Evolutionary conservation across 2,329 filamentous ascomycete genomes (phyloP).

Genomic region (Polytolypa hystricis): DNA sequence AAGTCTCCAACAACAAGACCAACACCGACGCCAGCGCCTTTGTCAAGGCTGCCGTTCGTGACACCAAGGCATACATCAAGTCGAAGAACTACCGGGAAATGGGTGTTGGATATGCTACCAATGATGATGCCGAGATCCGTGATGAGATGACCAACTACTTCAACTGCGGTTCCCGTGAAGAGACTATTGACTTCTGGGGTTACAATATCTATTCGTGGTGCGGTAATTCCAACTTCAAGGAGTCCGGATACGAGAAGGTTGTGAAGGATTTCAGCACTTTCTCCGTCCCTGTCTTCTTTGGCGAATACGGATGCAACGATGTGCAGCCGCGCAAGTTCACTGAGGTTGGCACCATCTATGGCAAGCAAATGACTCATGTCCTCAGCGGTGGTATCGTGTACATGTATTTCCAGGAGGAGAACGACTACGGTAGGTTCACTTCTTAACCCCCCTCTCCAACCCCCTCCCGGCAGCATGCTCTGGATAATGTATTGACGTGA

Average conservation of each 20-base stretch:
- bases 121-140: conserved; percentile 79
- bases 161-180: conserved; percentile 63
- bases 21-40: conserved; percentile 87
- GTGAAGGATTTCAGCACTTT: conserved; percentile 80
- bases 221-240: conserved; percentile 63
- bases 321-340: conserved; percentile 64
- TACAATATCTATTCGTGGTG: conserved; percentile 99
- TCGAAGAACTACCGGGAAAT: conserved; percentile 63
- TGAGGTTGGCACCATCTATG: conserved; percentile 75
- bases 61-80: conserved; percentile 91
- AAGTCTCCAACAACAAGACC: conserved; percentile 79
- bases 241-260: conserved; percentile 71
- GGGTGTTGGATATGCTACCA: conserved; percentile 90
- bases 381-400: conserved; percentile 97
- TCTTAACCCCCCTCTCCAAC: conserved; percentile 2
- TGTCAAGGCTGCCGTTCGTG: conserved; percentile 94
- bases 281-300: conserved; percentile 93
- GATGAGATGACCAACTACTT: conserved; percentile 80
- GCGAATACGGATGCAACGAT: conserved; percentile 93
- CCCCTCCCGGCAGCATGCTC: not conserved
- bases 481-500: conserved; percentile 9
- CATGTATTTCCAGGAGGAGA: conserved; percentile 91
- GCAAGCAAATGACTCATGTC: conserved; percentile 66
- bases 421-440: conserved; percentile 62
- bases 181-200: conserved; percentile 90